These are phyloP conservation scores for Vigna trinervia DNA, from an alignment of 306 rosid genomes.

Conservation along the genomic window DNA sequence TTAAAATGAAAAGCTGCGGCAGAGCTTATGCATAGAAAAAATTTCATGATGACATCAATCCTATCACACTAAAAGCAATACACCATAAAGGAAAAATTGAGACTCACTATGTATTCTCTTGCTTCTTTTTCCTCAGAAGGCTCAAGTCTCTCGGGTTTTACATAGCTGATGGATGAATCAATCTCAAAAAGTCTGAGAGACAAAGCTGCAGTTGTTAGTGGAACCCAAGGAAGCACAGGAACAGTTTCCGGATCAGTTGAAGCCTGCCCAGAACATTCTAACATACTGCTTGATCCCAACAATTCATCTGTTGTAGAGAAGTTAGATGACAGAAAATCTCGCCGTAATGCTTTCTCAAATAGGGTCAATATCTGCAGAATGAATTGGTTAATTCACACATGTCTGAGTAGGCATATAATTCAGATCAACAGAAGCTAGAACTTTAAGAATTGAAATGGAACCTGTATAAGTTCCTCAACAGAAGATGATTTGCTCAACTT, in stretches of 20 bases:
- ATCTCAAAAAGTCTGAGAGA: conserved; percentile 84
- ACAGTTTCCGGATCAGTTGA: conserved; percentile 57
- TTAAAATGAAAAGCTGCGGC: neutral
- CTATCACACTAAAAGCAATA: conserved; percentile 17
- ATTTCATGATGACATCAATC: conserved; percentile 18
- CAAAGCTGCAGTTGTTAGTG: conserved; percentile 86
- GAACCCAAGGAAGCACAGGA: conserved; percentile 89
- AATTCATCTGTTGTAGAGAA: conserved; percentile 75
- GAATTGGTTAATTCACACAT: conserved; percentile 38
- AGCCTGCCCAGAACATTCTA: conserved; percentile 49
- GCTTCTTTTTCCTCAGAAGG: conserved; percentile 59
- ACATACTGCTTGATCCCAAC: conserved; percentile 60
- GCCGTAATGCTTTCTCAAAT: conserved; percentile 71
- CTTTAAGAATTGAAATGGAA: conserved; percentile 20
- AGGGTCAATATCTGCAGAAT: conserved; percentile 71
- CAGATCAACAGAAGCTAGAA: conserved; percentile 30
- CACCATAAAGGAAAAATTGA: neutral
- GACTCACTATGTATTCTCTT: conserved; percentile 62
- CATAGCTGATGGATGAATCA: conserved; percentile 72
- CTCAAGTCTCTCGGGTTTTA: conserved; percentile 62
- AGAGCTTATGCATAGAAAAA: neutral
- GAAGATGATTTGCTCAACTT: conserved; percentile 73
- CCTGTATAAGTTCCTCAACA: conserved; percentile 84
- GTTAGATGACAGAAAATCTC: conserved; percentile 74
- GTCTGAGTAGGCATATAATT: neutral